Evolutionary conservation across 805 yeast genomes (phyloP).

Genomic region (Ogataea populi-albae): DNA sequence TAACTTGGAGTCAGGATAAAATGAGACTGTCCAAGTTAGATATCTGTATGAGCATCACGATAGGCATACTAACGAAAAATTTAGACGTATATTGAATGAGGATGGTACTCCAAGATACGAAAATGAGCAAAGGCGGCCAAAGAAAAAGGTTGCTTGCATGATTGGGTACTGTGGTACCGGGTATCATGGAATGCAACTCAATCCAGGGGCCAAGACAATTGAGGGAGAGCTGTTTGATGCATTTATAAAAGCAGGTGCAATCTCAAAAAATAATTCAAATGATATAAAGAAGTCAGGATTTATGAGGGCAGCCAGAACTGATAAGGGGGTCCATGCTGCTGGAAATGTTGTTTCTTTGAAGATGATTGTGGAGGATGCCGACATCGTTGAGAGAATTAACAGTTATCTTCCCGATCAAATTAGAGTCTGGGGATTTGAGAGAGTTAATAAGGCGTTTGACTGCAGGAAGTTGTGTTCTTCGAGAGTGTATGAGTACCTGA

Average conservation of each 20-base stretch:
- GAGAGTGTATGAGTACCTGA: constrained; percentile 89
- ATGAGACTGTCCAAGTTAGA: background rate
- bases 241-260: constrained; percentile 81
- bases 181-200: constrained; percentile 93
- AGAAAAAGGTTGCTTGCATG: constrained; percentile 85
- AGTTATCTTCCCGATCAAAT: constrained; percentile 76
- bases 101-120: constrained; percentile 56
- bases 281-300: constrained; percentile 87
- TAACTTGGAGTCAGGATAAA: background rate
- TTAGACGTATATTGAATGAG: constrained; percentile 51
- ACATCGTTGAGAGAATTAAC: constrained; percentile 73
- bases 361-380: constrained; percentile 77
- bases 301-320: constrained; percentile 85
- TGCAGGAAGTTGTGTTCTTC: constrained; percentile 94
- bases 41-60: background rate
- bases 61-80: constrained; percentile 1
- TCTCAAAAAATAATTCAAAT: constrained; percentile 79
- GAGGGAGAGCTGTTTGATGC: constrained; percentile 88
- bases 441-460: constrained; percentile 89
- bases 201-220: constrained; percentile 84
- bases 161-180: constrained; percentile 96
- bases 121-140: constrained; percentile 66
- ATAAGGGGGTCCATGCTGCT: constrained; percentile 97
- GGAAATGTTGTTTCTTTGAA: constrained; percentile 87
- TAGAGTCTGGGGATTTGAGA: constrained; percentile 87